These are phyloP conservation scores for Aureobasidium sp. DNA, from an alignment of 2,329 filamentous ascomycete species.

Conservation along the genomic window DNA sequence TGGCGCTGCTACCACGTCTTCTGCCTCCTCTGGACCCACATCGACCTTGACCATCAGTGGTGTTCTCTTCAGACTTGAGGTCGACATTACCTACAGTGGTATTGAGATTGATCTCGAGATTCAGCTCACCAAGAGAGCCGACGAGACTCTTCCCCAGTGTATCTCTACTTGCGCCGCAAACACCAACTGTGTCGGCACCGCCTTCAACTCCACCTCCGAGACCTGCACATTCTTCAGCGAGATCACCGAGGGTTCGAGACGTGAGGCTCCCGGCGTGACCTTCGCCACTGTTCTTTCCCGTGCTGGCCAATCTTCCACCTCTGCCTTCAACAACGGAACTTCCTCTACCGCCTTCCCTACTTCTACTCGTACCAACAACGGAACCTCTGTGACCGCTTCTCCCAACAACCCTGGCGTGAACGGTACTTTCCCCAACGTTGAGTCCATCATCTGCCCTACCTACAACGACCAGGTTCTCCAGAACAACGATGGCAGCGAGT, in stretches of 20 bases:
- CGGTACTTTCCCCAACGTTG: background rate
- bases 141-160: background rate
- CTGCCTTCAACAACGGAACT: background rate
- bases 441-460: background rate
- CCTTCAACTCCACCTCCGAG: conserved; percentile 2
- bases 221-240: conserved; percentile 8
- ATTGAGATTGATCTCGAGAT: background rate
- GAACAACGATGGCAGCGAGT: background rate
- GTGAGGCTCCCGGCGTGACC: background rate
- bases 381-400: background rate
- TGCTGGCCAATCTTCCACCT: background rate
- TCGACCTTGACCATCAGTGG: background rate
- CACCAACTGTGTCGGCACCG: conserved; percentile 4
- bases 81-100: background rate
- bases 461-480: conserved; percentile 2
- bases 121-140: conserved; percentile 5
- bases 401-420: conserved; percentile 2
- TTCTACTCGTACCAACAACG: background rate
- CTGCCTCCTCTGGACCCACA: too few relatives aligned
- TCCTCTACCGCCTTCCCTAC: conserved; percentile 3
- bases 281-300: conserved; percentile 6
- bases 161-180: background rate
- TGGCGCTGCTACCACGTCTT: too few relatives aligned
- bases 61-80: background rate
- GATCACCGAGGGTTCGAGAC: background rate